Evolutionary conservation across 768 basidiomycete species (phyloP), one percentile per base, ranked within the genome.

Genomic region (Agaricus sinodeliciosus): DNA sequence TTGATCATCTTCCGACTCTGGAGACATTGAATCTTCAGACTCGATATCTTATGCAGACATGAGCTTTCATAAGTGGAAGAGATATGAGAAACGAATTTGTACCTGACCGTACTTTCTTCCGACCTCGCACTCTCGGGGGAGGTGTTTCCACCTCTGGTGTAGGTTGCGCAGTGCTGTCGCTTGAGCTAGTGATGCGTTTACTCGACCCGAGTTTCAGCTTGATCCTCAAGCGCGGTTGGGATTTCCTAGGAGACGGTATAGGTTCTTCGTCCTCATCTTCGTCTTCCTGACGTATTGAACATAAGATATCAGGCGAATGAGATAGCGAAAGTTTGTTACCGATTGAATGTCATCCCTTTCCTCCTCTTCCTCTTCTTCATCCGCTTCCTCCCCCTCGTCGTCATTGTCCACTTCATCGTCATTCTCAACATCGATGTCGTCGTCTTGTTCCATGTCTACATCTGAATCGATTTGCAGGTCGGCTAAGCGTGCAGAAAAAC

Each of bases 201-300:
- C 63, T 55, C 57, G 71, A 66, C 12, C 80, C 78, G 3, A 84
- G 62, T 59, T 80, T 85, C 42, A 84, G 70, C 63, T 76, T 84
- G 60, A 85, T 85, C 59, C 79, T 82, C 18, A 85, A 73, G 5
- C 75, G 71, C 3, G 77, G 74, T 59, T 59, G 72, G 44, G 65
- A 61, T n/a, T 69, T 65, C 11, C 68, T 66, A 3, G 69, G 56
- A 22, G 54, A 27, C 4, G 57, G 41, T 15, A 60, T 49, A 25
- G 50, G 50, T 15, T 65, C 55, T 34, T 62, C 57, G 27, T 64
- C 62, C 22, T 67, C 65, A 35, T 63, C 61, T 18, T 60, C 58
- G 9, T 41, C 61, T 44, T 60, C 57, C 27, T 43, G 22, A 15
- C 12, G 19, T 43, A 49, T 28, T 26, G 16, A 8, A 43, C 13